Evolutionary conservation across 768 basidiomycete genomes (phyloP), one percentile per base, ranked within the genome.

Genomic region (Nidula microcarpa): DNA sequence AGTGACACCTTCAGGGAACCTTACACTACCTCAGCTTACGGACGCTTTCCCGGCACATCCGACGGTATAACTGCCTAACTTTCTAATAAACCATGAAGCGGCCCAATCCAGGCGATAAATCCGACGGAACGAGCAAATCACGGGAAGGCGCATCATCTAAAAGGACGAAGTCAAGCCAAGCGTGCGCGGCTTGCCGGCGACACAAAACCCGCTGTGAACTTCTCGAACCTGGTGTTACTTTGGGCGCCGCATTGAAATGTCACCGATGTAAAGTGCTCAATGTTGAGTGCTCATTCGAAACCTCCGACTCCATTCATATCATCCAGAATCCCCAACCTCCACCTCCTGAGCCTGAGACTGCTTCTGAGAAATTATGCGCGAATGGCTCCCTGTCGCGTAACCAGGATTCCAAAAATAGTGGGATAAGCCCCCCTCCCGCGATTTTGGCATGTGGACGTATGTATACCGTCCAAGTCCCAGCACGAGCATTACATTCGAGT

Each of bases 201-300:
- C 73, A 77, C 57, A 79, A 79, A 51, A 77, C 75, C 41, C 73
- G 77, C 8, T 79, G 78, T 59, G 78, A 80, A 63, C 65, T 76
- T 51, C 68, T 80, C n/a, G 78, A 77, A 17, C 66, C 64, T n/a
- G 60, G 64, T 52, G 62, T 68, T 41, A 56, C 49, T 2, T 33
- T 36, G 11, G 57, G 55, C 14, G 47, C 48, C 23, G 13, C 44
- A 46, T 59, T 72, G 32, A 73, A 75, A 34, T 79, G 78, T 41
- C 78, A 79, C 53, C 74, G 78, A 10, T 79, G 79, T 57, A 75
- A 76, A 58, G 76, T 79, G n/a, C 67, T 80, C 48, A 66, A 62
- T 50, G 64, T 76, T 18, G 50, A 71, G 30, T 79, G 78, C 56
- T 80, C 79, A 2, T 79, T 79, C 49, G 75, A 77, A 49, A 70